Percentiles rank a stretch among this genome's conserved stretches.
Conservation (phyloP, 768 basidiomycete species). For the Naematelia aurantialba region DNA sequence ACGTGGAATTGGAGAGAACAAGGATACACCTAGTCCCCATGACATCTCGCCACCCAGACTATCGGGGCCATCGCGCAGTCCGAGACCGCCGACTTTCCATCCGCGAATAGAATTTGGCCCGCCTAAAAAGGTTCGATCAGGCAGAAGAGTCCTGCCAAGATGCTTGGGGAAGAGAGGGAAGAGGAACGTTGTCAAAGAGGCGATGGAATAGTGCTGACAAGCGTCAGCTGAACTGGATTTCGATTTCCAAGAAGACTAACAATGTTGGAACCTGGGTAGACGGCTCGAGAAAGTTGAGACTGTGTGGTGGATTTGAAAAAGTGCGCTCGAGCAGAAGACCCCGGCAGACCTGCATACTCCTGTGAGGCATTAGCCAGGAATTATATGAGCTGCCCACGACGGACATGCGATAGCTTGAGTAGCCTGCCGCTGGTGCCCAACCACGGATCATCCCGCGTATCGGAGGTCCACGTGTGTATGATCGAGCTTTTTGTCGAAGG, state of each 20-base stretch:
- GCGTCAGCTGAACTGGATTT: not conserved
- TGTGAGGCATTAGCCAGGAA: conserved; percentile 19
- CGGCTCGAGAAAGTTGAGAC: conserved; percentile 60
- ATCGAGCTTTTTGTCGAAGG: conserved; percentile 75
- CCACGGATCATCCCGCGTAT: conserved; percentile 70
- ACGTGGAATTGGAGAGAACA: conserved; percentile 41
- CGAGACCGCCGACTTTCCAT: conserved; percentile 48
- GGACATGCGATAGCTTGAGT: conserved; percentile 58
- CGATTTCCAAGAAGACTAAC: conserved; percentile 23
- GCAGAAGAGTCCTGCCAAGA: conserved; percentile 26
- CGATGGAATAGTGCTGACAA: conserved; percentile 67
- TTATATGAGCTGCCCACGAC: not conserved
- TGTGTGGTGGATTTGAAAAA: conserved; percentile 73
- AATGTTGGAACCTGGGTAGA: conserved; percentile 62
- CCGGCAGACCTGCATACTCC: conserved; percentile 72
- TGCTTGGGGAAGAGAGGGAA: conserved; percentile 57
- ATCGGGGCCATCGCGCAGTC: conserved; percentile 43
- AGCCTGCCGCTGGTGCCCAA: conserved; percentile 63
- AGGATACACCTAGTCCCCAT: conserved; percentile 42
- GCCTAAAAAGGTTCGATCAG: conserved; percentile 87
- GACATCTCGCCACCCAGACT: conserved; percentile 48
- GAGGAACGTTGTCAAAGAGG: conserved; percentile 68
- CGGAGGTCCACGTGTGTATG: conserved; percentile 68
- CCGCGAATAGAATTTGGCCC: conserved; percentile 77
- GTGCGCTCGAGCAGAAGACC: conserved; percentile 58